These are phyloP conservation scores for Cadophora sp. DNA, from an alignment of 2,329 filamentous ascomycete genomes.

Conservation along the genomic window DNA sequence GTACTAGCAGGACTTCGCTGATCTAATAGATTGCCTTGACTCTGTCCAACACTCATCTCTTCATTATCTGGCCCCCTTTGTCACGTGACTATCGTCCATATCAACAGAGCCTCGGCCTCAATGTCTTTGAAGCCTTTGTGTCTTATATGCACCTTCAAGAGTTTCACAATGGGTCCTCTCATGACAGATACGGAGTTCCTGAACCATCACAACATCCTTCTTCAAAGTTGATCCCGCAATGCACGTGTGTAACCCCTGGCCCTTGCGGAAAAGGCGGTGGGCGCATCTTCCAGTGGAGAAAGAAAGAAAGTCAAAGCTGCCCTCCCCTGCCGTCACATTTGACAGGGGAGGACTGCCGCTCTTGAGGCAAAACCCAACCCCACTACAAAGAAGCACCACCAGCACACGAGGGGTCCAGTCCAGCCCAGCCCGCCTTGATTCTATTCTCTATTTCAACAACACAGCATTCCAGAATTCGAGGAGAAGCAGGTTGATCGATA, in stretches of 20 bases:
- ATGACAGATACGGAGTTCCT: not conserved
- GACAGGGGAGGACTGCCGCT: not conserved
- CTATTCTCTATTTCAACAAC: constrained; percentile 5
- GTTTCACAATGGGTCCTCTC: not conserved
- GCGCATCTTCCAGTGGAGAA: not conserved
- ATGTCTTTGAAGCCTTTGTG: not conserved
- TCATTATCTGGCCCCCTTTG: not conserved
- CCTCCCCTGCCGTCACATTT: not conserved
- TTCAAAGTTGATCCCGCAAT: not conserved
- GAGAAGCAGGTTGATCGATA: not conserved
- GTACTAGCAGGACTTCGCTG: not conserved
- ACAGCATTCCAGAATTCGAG: not conserved
- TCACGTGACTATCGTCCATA: not conserved
- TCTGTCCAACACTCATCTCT: not conserved
- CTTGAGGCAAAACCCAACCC: constrained; percentile 20
- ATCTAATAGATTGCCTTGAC: not conserved
- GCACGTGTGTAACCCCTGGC: constrained; percentile 16
- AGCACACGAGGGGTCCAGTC: not conserved
- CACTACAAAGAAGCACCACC: constrained; percentile 24
- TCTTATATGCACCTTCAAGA: not conserved
- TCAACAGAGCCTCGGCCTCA: not conserved
- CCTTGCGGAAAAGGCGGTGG: not conserved
- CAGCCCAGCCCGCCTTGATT: constrained; percentile 4
- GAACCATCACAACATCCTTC: not conserved
- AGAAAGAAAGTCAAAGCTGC: not conserved